Evolutionary conservation across 768 basidiomycete genomes (phyloP), one percentile per base, ranked within the genome.

Genomic region (Galerina marginata): DNA sequence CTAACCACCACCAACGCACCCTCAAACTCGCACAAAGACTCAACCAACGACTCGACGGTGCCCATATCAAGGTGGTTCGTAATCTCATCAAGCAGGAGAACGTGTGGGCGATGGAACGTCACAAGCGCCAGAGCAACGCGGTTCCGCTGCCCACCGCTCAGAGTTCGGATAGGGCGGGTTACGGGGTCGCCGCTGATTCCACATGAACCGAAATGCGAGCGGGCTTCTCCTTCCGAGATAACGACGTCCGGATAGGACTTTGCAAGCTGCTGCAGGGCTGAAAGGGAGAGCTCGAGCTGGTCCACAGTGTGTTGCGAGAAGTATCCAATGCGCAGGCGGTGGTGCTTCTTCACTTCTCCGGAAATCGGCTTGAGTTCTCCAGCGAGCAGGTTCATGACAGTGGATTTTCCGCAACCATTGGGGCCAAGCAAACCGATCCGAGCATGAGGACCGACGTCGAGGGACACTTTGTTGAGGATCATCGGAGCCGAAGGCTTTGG

Each of bases 1-100:
- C 85, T 88, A 50, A 90, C 82, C n/a, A 89, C 74, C 9, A 89
- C 73, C 33, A 90, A 67, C 1, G 82, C 86, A 0, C 89, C 88
- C 26, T 71, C 72, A 64, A 80, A 90, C 12, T 68, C 71, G 49
- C 77, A 76, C 43, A 90, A 74, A 7, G 84, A 81, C 20, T 75
- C 73, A 0, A 84, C 82, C 2, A 91, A 72, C 0, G 83, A 84
- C 59, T 79, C 72, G 36, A 89, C 84, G 2, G 86, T 89, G 25
- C 82, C 79, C 43, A 80, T 77, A 69, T 91, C 89, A 44, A 91
- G 72, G 72, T 91, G 89, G n/a, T 88, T 83, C 46, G 89, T 87
- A 4, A 87, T 83, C 69, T 91, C 89, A 63, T 85, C 83, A 23
- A 85, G 72, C 6, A 84, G 71, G 36, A 87, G 74, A 4, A 87